These are phyloP conservation scores for Coemansia reversa DNA, from an alignment of 192 early-diverging fungal species.

Conservation along the genomic window DNA sequence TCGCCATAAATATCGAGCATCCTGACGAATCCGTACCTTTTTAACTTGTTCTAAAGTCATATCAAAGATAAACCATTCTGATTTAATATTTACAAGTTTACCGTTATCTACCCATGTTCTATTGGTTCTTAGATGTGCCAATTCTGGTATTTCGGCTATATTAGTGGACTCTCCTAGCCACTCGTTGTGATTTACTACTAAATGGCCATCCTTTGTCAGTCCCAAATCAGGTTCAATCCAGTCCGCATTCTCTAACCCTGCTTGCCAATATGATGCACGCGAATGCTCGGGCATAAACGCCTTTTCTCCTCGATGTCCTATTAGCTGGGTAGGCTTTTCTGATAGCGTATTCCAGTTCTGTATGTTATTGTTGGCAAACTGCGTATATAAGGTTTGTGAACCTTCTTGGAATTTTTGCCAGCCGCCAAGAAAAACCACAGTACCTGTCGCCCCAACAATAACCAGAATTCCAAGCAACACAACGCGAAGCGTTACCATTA, in stretches of 20 bases:
- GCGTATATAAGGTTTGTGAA: neutral
- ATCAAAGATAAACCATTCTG: slow-evolving; percentile 53
- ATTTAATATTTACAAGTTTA: neutral
- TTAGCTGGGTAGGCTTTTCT: slow-evolving; percentile 25
- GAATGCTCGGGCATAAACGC: slow-evolving; percentile 55
- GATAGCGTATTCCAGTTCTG: slow-evolving; percentile 37
- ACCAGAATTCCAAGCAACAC: no score
- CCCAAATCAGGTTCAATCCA: slow-evolving; percentile 53
- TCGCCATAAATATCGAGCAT: slow-evolving; percentile 22
- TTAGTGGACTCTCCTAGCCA: slow-evolving; percentile 47
- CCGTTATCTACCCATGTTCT: slow-evolving; percentile 35
- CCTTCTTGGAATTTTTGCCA: neutral
- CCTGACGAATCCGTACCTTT: slow-evolving; percentile 36
- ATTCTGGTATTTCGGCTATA: slow-evolving; percentile 18
- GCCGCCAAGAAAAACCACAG: no score
- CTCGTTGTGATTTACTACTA: slow-evolving; percentile 56
- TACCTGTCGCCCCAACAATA: no score
- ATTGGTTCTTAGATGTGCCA: slow-evolving; percentile 30
- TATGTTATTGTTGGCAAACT: neutral
- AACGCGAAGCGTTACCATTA: no score
- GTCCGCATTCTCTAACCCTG: slow-evolving; percentile 47
- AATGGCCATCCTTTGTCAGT: slow-evolving; percentile 46
- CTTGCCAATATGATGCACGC: slow-evolving; percentile 51
- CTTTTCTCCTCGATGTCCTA: slow-evolving; percentile 56
- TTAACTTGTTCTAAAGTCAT: slow-evolving; percentile 44